Conservation (phyloP, 805 yeast species). For the Yarrowia deformans region DNA sequence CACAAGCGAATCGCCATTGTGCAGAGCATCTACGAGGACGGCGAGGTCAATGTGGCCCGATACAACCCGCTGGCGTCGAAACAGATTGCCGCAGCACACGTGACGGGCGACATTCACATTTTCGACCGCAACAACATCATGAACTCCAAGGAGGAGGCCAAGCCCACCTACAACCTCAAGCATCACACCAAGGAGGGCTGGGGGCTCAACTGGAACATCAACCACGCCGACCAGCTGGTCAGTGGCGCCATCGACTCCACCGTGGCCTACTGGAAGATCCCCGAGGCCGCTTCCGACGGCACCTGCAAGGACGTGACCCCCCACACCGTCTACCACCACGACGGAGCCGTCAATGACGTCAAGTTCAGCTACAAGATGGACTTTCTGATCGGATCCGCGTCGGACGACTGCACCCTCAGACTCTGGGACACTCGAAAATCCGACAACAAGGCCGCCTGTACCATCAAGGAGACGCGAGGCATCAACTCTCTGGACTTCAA, state of each 20-base stretch:
- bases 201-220: conserved; percentile 71
- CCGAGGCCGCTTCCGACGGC: conserved; percentile 23
- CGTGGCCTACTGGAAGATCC: conserved; percentile 72
- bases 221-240: conserved; percentile 55
- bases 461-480: conserved; percentile 60
- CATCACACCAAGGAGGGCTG: conserved; percentile 70
- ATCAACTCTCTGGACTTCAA: conserved; percentile 75
- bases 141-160: conserved; percentile 40
- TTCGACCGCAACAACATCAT: conserved; percentile 44
- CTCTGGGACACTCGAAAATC: conserved; percentile 63
- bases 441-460: conserved; percentile 52
- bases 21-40: conserved; percentile 66
- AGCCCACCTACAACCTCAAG: conserved; percentile 42
- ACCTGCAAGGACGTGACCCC: conserved; percentile 51
- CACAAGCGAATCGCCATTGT: conserved; percentile 51
- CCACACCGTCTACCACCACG: conserved; percentile 58
- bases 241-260: conserved; percentile 72
- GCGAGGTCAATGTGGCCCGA: conserved; percentile 70
- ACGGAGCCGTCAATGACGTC: conserved; percentile 70
- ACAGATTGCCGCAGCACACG: conserved; percentile 63
- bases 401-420: conserved; percentile 70
- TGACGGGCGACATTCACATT: conserved; percentile 49
- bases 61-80: conserved; percentile 58
- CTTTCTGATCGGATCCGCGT: conserved; percentile 68
- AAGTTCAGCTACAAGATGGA: conserved; percentile 59